phyloP scores from a whole-genome alignment of 768 basidiomycete species.

The Hericium rajendrae region DNA sequence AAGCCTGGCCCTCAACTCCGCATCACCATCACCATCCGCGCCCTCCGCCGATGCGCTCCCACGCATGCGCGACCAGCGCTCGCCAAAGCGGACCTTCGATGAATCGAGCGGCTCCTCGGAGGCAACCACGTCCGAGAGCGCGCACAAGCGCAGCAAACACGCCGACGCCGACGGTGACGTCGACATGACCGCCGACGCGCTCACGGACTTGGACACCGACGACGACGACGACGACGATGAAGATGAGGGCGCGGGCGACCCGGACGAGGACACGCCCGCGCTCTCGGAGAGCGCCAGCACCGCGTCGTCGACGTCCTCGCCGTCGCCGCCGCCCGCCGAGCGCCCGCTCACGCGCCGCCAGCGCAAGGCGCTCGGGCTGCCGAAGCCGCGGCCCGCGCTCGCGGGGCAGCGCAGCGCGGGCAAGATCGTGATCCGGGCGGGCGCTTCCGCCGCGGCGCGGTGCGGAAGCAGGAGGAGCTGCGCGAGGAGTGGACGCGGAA shows the following conservation, averaged over 20 bases:
- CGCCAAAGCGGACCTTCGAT: constrained; percentile 53
- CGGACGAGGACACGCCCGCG: constrained; percentile 27
- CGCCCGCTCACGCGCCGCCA: constrained; percentile 50
- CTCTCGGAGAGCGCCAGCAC: constrained; percentile 29
- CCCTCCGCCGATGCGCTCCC: constrained; percentile 3
- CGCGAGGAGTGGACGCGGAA: constrained; percentile 52
- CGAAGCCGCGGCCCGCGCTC: constrained; percentile 37
- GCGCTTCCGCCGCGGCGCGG: constrained; percentile 27
- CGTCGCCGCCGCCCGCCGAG: constrained; percentile 19
- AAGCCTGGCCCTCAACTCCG: background rate
- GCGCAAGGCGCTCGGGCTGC: constrained; percentile 58
- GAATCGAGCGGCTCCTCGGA: constrained; percentile 39
- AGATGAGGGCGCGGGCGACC: constrained; percentile 8
- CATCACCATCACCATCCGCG: too few species aligned
- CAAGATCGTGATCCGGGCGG: constrained; percentile 55
- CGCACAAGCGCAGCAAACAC: constrained; percentile 21
- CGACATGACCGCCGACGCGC: constrained; percentile 13
- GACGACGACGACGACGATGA: constrained; percentile 2
- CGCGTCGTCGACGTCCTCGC: constrained; percentile 22
- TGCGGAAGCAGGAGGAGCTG: constrained; percentile 11
- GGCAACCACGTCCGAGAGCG: constrained; percentile 21
- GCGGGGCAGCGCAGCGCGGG: constrained; percentile 32
- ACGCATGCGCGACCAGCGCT: constrained; percentile 30
- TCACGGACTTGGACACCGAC: constrained; percentile 22
- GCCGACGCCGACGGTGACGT: constrained; percentile 12